phyloP scores from a whole-genome alignment of 306 rosid species.

The Malus orientalis region DNA sequence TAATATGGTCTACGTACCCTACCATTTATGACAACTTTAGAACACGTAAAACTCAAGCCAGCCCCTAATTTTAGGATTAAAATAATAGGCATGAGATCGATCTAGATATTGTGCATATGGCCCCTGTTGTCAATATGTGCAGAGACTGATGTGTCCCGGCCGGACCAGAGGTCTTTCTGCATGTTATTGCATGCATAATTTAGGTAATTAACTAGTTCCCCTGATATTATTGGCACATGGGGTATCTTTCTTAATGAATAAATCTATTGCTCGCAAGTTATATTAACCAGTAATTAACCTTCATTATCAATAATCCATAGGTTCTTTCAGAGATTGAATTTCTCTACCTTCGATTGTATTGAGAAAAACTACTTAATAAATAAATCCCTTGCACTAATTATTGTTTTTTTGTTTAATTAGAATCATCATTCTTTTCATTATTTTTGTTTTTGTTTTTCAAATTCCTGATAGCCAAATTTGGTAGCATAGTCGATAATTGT shows the following conservation, averaged over 20 bases:
- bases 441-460: too few species aligned
- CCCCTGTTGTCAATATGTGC: background rate
- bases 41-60: constrained; percentile 26
- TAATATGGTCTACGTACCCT: background rate
- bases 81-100: background rate
- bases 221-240: constrained; percentile 12
- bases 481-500: too few species aligned
- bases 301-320: background rate
- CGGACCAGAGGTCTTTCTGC: background rate
- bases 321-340: too few species aligned
- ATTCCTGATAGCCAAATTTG: too few species aligned
- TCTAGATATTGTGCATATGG: background rate
- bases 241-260: background rate
- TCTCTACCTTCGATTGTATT: too few species aligned
- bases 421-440: too few species aligned
- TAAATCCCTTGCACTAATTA: too few species aligned
- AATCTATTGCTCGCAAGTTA: background rate
- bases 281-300: background rate
- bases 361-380: too few species aligned
- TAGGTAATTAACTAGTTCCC: background rate
- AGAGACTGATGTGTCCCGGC: background rate
- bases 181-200: background rate
- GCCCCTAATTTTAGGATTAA: background rate
- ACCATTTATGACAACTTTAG: constrained; percentile 13
- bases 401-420: too few species aligned